Percentiles rank a stretch among this genome's conserved stretches.
phyloP scores from a whole-genome alignment of 805 yeast species.

The Candida nonsorbophila region DNA sequence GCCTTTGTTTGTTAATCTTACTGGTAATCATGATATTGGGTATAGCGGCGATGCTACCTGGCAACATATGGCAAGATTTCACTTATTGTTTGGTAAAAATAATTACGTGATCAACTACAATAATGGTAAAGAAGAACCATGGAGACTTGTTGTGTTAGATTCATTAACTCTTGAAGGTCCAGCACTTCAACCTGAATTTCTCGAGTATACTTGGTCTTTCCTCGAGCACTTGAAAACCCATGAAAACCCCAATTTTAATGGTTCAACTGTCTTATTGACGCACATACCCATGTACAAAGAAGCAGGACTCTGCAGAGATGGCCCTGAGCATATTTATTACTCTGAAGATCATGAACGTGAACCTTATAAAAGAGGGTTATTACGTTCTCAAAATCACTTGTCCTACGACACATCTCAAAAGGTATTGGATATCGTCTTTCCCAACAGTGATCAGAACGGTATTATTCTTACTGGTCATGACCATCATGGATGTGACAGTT shows the following conservation, averaged over 20 bases:
- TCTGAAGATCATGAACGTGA: slow-evolving; percentile 50
- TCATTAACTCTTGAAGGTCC: slow-evolving; percentile 88
- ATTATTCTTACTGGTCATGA: slow-evolving; percentile 91
- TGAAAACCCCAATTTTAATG: slow-evolving; percentile 47
- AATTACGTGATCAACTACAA: slow-evolving; percentile 77
- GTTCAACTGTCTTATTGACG: slow-evolving; percentile 77
- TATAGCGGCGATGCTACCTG: slow-evolving; percentile 91
- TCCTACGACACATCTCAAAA: slow-evolving; percentile 59
- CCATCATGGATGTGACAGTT: slow-evolving; percentile 85
- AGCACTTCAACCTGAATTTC: slow-evolving; percentile 66
- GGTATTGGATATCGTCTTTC: slow-evolving; percentile 69
- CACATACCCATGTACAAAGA: slow-evolving; percentile 87
- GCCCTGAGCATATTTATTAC: slow-evolving; percentile 55
- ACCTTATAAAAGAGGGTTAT: slow-evolving; percentile 62
- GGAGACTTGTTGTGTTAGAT: slow-evolving; percentile 86
- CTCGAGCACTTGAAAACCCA: slow-evolving; percentile 51
- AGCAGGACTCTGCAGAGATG: slow-evolving; percentile 82
- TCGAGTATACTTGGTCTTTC: slow-evolving; percentile 68
- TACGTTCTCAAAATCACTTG: slow-evolving; percentile 85
- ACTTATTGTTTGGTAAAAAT: slow-evolving; percentile 71
- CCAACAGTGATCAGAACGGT: slow-evolving; percentile 59
- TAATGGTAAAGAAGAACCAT: slow-evolving; percentile 59
- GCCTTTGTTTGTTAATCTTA: slow-evolving; percentile 73
- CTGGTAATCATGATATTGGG: slow-evolving; percentile 96
- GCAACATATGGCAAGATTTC: slow-evolving; percentile 83